These are phyloP conservation scores for Besnoitia besnoiti DNA, from an alignment of 169 alveolate species.

Conservation along the genomic window DNA sequence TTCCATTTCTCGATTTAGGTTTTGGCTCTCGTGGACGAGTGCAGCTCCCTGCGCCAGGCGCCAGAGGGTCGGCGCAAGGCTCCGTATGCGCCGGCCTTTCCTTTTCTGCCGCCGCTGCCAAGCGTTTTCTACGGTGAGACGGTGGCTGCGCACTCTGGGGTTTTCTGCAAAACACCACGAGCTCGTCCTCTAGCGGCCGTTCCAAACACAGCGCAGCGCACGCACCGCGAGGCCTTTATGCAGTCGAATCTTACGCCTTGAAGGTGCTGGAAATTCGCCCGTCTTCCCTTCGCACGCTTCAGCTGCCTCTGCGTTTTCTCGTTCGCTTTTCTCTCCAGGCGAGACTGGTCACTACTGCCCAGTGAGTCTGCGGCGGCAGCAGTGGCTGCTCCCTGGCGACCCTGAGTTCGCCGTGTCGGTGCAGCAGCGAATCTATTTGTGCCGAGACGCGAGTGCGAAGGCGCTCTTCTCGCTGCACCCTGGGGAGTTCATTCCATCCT, in stretches of 20 bases:
- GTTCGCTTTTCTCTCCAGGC: slow-evolving; percentile 13
- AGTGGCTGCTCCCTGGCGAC: slow-evolving; percentile 62
- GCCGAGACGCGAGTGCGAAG: slow-evolving; percentile 27
- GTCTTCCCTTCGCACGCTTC: background rate
- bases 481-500: background rate
- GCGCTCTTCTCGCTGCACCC: background rate
- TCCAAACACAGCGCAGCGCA: background rate
- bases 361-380: slow-evolving; percentile 58
- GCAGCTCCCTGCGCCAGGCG: slow-evolving; percentile 39
- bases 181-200: too few relatives aligned
- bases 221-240: background rate
- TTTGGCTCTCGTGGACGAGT: slow-evolving; percentile 49
- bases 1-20: slow-evolving; percentile 17
- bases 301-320: background rate
- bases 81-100: slow-evolving; percentile 31
- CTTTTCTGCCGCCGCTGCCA: slow-evolving; percentile 63
- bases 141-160: too few relatives aligned
- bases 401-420: slow-evolving; percentile 58
- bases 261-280: background rate
- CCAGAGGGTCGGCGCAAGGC: slow-evolving; percentile 54
- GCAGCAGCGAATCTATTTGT: slow-evolving; percentile 55
- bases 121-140: slow-evolving; percentile 55
- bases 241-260: background rate
- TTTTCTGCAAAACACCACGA: too few relatives aligned
- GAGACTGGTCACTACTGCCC: slow-evolving; percentile 66